A percentile compares a stretch with the other conserved stretches of the same genome.
These are phyloP conservation scores for Millerozyma miso DNA, from an alignment of 805 yeast genomes.

Conservation along the genomic window DNA sequence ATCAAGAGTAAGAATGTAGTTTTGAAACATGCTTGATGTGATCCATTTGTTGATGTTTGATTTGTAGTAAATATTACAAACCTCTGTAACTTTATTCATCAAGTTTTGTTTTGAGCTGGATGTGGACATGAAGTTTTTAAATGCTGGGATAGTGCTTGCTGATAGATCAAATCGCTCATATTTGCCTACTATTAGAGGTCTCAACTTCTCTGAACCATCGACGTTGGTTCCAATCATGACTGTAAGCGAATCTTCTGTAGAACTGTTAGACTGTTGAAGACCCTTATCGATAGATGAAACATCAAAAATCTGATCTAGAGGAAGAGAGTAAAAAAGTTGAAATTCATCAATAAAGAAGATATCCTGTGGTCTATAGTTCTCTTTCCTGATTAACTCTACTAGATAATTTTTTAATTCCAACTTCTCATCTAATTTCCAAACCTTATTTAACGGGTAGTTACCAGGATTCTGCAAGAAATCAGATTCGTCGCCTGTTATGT, in stretches of 20 bases:
- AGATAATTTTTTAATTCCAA: constrained; percentile 42
- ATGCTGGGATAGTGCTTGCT: constrained; percentile 18
- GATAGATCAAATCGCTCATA: constrained; percentile 43
- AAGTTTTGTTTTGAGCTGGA: constrained; percentile 12
- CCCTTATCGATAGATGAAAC: constrained; percentile 42
- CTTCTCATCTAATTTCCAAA: constrained; percentile 61
- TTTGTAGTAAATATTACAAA: constrained; percentile 51
- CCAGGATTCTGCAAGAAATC: constrained; percentile 34
- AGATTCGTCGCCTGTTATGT: constrained; percentile 42
- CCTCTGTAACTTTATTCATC: constrained; percentile 44
- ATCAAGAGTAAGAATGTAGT: constrained; percentile 57
- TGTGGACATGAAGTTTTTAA: constrained; percentile 12
- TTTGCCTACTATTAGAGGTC: constrained; percentile 59
- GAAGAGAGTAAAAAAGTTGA: constrained; percentile 54
- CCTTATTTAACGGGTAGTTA: constrained; percentile 36
- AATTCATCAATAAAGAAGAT: constrained; percentile 60
- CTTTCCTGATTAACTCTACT: constrained; percentile 20
- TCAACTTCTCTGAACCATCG: constrained; percentile 59
- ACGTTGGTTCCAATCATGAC: constrained; percentile 60
- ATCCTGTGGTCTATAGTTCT: constrained; percentile 45
- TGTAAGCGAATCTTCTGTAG: constrained; percentile 43
- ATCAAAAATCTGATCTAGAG: constrained; percentile 54
- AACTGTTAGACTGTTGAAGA: constrained; percentile 30
- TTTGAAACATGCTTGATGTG: constrained; percentile 58
- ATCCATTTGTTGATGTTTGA: constrained; percentile 61